Conservation (phyloP, 2,329 filamentous ascomycete species). For the Hypomyces rosellus region DNA sequence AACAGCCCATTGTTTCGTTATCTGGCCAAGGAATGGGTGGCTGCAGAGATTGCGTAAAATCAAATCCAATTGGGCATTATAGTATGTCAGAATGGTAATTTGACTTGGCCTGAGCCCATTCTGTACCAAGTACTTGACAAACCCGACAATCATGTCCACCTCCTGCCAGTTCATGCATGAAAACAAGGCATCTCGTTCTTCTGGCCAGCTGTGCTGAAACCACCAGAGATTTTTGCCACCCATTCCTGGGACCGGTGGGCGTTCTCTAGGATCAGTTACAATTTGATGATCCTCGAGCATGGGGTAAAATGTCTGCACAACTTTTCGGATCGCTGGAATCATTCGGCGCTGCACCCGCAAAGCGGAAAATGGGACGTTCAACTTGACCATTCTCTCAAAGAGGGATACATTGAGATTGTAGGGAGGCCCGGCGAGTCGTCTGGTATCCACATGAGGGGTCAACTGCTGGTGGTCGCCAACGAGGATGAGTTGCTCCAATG, state of each 20-base stretch:
- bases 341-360: slow-evolving; percentile 62
- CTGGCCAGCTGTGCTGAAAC: slow-evolving; percentile 51
- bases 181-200: slow-evolving; percentile 59
- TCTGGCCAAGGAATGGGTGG: slow-evolving; percentile 19
- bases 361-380: slow-evolving; percentile 56
- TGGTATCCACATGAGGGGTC: slow-evolving; percentile 59
- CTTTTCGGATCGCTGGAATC: slow-evolving; percentile 37
- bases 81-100: slow-evolving; percentile 82
- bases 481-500: slow-evolving; percentile 47
- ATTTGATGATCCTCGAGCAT: slow-evolving; percentile 37
- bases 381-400: slow-evolving; percentile 70
- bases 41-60: slow-evolving; percentile 46
- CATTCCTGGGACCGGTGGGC: slow-evolving; percentile 42
- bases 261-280: slow-evolving; percentile 26
- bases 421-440: slow-evolving; percentile 51
- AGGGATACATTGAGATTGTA: slow-evolving; percentile 68
- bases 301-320: slow-evolving; percentile 44
- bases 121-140: slow-evolving; percentile 64
- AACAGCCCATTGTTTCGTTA: slow-evolving; percentile 48
- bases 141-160: slow-evolving; percentile 67
- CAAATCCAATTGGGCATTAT: slow-evolving; percentile 71
- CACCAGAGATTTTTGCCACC: slow-evolving; percentile 33
- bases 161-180: slow-evolving; percentile 61
- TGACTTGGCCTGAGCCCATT: slow-evolving; percentile 55
- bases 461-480: slow-evolving; percentile 80